Base-by-base conservation (phyloP, 495 filamentous ascomycete genomes). In the Astrocystis sublimbata region DNA sequence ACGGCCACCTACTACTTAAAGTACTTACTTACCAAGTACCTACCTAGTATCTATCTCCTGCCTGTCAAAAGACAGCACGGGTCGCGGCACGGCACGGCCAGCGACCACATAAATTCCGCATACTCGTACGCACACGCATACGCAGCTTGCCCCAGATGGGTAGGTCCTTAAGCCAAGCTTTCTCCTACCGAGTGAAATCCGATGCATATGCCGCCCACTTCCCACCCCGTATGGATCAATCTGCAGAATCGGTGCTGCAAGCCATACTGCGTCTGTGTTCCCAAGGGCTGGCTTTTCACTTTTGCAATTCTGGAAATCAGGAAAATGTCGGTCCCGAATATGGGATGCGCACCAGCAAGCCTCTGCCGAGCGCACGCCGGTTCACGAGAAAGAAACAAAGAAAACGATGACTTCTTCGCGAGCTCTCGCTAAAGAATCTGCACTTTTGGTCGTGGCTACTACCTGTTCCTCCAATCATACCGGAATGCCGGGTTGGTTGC, bases 321-420 rank as follows among this genome's bases (percentile, higher is more conserved):
- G 8, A 52, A 24, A 30, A n/a, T 38, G 26, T 61, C 58, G 58
- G 58, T 61, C 47, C 58, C 58, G 58, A 61, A 35, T 60, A 60
- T 28, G 33, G 24, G 36, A 57, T 45, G 54, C n/a, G n/a, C 40
- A 57, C 21, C 21, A 28, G 38, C 23, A 28, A 56, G 30, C 13
- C 52, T 57, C 9, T 43, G 40, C 35, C 31, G 24, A 41, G 35
- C 26, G 38, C 24, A 10, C 24, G 13, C 46, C 43, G 41, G n/a
- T n/a, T n/a, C n/a, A n/a, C n/a, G 36, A 28, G 26, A 24, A 8
- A 24, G 8, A 23, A 26, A 47, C 19, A 30, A 13, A n/a, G n/a
- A n/a, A n/a, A n/a, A n/a, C n/a, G n/a, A n/a, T n/a, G n/a, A n/a
- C n/a, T n/a, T n/a, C n/a, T n/a, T 38, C 40, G 24, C 21, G 56